Base-by-base conservation (phyloP, 805 yeast genomes). In the Maudiozyma serrabonitensis region DNA sequence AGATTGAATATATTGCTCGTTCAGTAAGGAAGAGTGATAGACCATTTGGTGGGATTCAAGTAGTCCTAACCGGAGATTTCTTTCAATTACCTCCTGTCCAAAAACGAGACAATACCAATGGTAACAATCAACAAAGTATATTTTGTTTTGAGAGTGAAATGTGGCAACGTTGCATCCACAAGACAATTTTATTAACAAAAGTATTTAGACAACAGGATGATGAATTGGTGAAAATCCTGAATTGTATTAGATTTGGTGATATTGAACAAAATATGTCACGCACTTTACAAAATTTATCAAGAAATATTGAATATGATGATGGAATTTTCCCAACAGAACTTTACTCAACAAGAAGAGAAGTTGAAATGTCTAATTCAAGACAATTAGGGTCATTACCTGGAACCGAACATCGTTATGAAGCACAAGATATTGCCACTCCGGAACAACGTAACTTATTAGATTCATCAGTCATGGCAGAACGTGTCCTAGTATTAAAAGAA, bases 31-130 rank as follows among this genome's bases (percentile, higher is more conserved):
- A 67, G 21, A 66, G 55, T 23, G 63, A 70, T 13, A 56, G 54
- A 45, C 96, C 97, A 0, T 93, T 93, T 73, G 99, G 99, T 5
- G 99, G 99, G 0, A 82, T 93, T 42, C 99, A 93, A 60, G 56
- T 93, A 15, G 79, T 93, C 12, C 67, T 90, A 35, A 84, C 95
- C 4, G 99, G 99, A n/a, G 99, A 93, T 68, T 90, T 91, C 63
- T 90, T 84, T 66, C 99, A 93, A 68, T 72, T 93, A 42, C 99
- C 99, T 1, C 99, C 99, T 0, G 95, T 93, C 6, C 70, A 75
- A 11, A 72, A 72, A 21, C 4, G 32, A 28, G 32, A 28, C 8
- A 28, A 28, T 11, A 11, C 32, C 12, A 72, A 69, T 41, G 67
- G 62, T 19, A 66, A 65, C 0, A 59, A 60, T 25, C 44, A 47